These are phyloP conservation scores for Parastagonospora nodorum DNA, from an alignment of 2,329 filamentous ascomycete genomes.

Conservation along the genomic window DNA sequence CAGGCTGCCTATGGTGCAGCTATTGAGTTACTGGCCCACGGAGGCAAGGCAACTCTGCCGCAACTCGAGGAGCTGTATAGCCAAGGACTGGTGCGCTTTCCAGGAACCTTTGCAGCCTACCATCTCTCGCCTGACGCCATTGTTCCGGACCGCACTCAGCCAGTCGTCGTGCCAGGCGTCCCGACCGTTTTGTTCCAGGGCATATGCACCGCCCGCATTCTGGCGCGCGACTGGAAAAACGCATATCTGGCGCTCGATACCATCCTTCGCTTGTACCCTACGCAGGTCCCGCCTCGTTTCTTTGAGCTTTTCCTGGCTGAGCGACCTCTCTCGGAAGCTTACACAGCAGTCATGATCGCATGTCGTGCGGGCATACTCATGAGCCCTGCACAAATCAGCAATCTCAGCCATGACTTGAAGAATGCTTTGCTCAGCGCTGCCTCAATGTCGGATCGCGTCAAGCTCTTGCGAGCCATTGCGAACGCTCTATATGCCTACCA, in stretches of 20 bases:
- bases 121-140: conserved; percentile 55
- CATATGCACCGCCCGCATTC: conserved; percentile 54
- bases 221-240: conserved; percentile 52
- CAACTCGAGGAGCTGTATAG: conserved; percentile 54
- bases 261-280: conserved; percentile 53
- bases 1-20: conserved; percentile 54
- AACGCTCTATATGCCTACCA: conserved; percentile 50
- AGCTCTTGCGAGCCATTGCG: conserved; percentile 46
- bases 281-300: conserved; percentile 47
- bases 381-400: conserved; percentile 37
- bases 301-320: conserved; percentile 53
- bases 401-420: conserved; percentile 40
- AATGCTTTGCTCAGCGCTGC: conserved; percentile 20
- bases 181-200: conserved; percentile 53
- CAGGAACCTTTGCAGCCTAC: conserved; percentile 53
- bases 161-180: conserved; percentile 40
- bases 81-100: conserved; percentile 53
- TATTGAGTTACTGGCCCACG: conserved; percentile 54
- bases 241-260: conserved; percentile 59
- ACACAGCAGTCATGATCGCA: conserved; percentile 54
- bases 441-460: conserved; percentile 26
- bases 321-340: conserved; percentile 54
- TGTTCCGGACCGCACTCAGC: conserved; percentile 48
- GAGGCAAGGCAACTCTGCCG: conserved; percentile 43
- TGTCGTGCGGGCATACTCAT: conserved; percentile 51